Base-by-base conservation (phyloP, 495 filamentous ascomycete genomes). In the Annulohypoxylon maeteangense region DNA sequence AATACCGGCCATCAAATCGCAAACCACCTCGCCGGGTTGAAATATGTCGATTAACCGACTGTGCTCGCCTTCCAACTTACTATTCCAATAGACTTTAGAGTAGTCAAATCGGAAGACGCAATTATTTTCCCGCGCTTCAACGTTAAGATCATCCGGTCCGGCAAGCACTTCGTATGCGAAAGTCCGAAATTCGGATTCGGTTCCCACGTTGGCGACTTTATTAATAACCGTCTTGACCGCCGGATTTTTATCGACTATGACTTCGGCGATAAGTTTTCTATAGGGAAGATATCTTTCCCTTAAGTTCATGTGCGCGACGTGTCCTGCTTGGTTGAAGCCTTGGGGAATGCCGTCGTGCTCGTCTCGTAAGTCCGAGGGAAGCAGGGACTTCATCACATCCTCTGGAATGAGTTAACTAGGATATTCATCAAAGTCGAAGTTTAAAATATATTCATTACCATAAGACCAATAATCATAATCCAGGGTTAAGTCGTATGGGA, bases 1-100 rank as follows among this genome's bases (percentile, higher is more conserved):
- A 45, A 99, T 92, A 32, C 95, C 95, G 7, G 95, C 94, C 95
- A 99, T 99, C 65, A 98, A 92, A 78, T 99, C 95, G 82, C 91
- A 93, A 7, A 98, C 92, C 23, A 94, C 93, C 70, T 98, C 92
- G 22, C 95, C 93, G 0, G 88, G 86, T 42, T 87, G 81, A 82
- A 98, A 99, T 59, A 91, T 82, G 48, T 87, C 81, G 62, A 96
- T 87, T 8, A 99, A 81, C 1, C 95, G 86, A 48, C 88, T 87
- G 77, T 99, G 95, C 78, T 99, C 95, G 10, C 89, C 91, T 65
- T 94, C 89, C 10, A 99, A 85, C 62, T 94, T 87, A 69, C 87
- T 92, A 80, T 99, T 99, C 95, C 95, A 99, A 82, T 98, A 99
- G 1, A 98, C 96, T 45, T 95, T 95, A 5, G 91, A 83, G 70